Evolutionary conservation across 225 moss, liverwort and hornwort genomes (phyloP), one percentile per base, ranked within the genome.

Genomic region (Marchantia polymorpha): DNA sequence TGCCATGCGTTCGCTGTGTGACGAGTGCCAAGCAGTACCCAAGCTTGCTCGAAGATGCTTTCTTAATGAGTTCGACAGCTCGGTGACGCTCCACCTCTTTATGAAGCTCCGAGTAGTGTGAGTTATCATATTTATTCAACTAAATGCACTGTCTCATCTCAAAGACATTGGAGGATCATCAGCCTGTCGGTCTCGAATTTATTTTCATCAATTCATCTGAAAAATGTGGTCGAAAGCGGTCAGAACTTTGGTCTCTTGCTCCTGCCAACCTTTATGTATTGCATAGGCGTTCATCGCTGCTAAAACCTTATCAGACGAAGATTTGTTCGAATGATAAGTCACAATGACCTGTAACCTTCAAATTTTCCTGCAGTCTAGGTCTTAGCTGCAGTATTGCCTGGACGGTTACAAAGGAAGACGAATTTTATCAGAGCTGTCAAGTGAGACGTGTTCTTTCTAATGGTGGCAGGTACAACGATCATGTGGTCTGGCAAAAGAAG

Each of bases 231-330:
- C 11, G 27, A 3, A 39, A 27, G 30, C 6, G 68, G 12, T 14
- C 3, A 16, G 3, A 27, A 31, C 31, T 29, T 39, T 27, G 17
- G 31, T 68, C 30, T 68, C 31, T 8, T 68, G 30, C 39, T 16
- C 25, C 10, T n/a, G 10, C 7, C 22, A 69, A 16, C 22, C 22
- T 4, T 30, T 14, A 0, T 7, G 7, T 60, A 12, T 71, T 79
- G 55, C 39, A 46, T 70, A 79, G 79, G 79, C 79, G 48, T 79
- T 69, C 31, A 79, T 60, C 52, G 72, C 80, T 47, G 72, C 80
- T 14, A 73, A 73, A 27, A 73, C 72, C 20, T 63, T 80, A 48
- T 8, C 80, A 49, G 61, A 73, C 25, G 60, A 73, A 61, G 16
- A 48, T 0, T 73, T 80, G 58, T 20, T 73, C 13, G 48, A 80